phyloP scores from a whole-genome alignment of 371 early-diverging fungal genomes.

The Mucor saturninus region DNA sequence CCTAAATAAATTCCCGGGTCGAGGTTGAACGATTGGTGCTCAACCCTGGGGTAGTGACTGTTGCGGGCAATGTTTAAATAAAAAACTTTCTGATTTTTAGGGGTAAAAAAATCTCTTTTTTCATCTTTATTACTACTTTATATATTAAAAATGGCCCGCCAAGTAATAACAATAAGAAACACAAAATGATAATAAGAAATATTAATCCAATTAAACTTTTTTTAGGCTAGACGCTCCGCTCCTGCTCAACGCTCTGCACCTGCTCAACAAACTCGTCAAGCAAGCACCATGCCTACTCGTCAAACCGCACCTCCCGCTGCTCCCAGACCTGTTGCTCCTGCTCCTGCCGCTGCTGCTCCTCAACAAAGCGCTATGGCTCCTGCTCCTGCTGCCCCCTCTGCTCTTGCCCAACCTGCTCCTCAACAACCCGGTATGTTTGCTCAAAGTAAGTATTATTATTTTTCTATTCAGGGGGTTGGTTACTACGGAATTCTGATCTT shows the following conservation, averaged over 20 bases:
- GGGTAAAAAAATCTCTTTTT: conserved; percentile 1
- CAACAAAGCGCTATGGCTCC: conserved; percentile 49
- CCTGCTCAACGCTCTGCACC: conserved; percentile 62
- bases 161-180: neutral
- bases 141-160: conserved; percentile 5
- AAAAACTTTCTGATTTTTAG: conserved; percentile 3
- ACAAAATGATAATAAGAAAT: neutral
- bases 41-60: conserved; percentile 8
- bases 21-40: too few relatives aligned
- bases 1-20: too few relatives aligned
- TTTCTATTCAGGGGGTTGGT: conserved; percentile 3
- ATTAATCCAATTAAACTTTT: neutral
- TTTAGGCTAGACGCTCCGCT: conserved; percentile 60
- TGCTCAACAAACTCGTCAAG: conserved; percentile 69
- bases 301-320: conserved; percentile 65
- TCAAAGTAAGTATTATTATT: conserved; percentile 48
- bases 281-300: conserved; percentile 74
- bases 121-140: neutral
- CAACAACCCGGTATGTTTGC: conserved; percentile 80
- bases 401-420: conserved; percentile 59
- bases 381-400: conserved; percentile 51
- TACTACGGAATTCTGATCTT: neutral
- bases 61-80: neutral
- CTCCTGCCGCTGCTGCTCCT: conserved; percentile 43
- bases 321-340: conserved; percentile 51